Evolutionary conservation across 352 stramenopile species (phyloP).

Genomic region (Pythium sp.): DNA sequence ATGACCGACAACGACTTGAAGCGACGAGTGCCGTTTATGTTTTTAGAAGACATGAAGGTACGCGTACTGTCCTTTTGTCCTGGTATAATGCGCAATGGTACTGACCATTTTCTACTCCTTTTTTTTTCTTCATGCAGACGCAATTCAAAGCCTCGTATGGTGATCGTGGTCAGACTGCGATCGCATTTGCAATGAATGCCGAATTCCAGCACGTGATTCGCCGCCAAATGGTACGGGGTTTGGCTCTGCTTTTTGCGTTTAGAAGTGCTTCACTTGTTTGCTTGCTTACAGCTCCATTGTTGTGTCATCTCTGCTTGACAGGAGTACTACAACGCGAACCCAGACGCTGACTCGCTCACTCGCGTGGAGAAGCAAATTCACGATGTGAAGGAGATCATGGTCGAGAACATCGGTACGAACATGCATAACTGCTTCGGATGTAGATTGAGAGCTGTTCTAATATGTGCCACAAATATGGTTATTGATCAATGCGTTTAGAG

Average conservation of each 20-base stretch:
- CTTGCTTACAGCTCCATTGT: background rate
- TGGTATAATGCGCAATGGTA: background rate
- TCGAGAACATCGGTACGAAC: slow-evolving; percentile 95
- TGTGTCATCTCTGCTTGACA: slow-evolving; percentile 16
- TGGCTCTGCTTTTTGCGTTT: background rate
- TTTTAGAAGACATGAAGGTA: slow-evolving; percentile 97
- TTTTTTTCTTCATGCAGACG: slow-evolving; percentile 20
- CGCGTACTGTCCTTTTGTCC: background rate
- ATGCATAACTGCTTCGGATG: background rate
- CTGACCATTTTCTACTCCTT: background rate
- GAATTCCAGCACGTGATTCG: slow-evolving; percentile 95
- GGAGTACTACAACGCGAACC: slow-evolving; percentile 86
- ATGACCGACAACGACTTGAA: slow-evolving; percentile 96
- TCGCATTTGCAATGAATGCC: slow-evolving; percentile 98
- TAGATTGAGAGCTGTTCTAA: background rate
- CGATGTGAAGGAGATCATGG: slow-evolving; percentile 98
- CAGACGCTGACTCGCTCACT: slow-evolving; percentile 91
- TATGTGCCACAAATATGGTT: too few species aligned
- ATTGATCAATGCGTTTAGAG: slow-evolving; percentile 44
- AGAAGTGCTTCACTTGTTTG: background rate
- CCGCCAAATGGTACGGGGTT: slow-evolving; percentile 82
- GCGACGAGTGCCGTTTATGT: slow-evolving; percentile 96
- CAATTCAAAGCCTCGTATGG: slow-evolving; percentile 87
- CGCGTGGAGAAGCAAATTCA: slow-evolving; percentile 95
- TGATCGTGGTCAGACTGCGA: slow-evolving; percentile 81